Percentiles rank a stretch among this genome's conserved stretches.
These are phyloP conservation scores for Fusarium musae DNA, from an alignment of 2,329 filamentous ascomycete species.

Conservation along the genomic window DNA sequence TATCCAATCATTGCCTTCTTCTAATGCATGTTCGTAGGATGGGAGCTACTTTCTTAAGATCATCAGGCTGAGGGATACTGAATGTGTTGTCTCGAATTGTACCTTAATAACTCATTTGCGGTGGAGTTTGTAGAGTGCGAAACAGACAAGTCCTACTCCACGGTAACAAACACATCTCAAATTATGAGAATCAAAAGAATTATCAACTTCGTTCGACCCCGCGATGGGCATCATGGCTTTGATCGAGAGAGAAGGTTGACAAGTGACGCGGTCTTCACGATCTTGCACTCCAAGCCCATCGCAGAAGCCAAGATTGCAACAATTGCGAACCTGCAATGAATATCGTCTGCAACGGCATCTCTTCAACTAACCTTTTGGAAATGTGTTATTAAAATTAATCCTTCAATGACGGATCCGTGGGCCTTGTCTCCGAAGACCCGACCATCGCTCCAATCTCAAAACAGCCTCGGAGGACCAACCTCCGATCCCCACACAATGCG, in stretches of 20 bases:
- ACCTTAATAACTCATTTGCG: not conserved
- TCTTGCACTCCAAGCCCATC: not conserved
- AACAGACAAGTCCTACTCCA: not conserved
- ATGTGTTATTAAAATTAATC: not conserved
- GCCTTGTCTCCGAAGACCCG: slow-evolving; percentile 15
- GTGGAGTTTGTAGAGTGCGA: fast-evolving
- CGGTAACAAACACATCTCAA: not conserved
- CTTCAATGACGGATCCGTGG: slow-evolving; percentile 17
- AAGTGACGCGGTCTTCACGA: no score
- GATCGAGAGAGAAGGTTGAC: fast-evolving
- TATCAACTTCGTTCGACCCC: no score
- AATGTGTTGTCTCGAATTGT: not conserved
- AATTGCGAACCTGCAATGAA: no score
- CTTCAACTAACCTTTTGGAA: fast-evolving
- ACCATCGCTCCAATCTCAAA: slow-evolving; percentile 1
- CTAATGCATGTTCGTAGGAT: no score
- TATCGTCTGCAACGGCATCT: fast-evolving
- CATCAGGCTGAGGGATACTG: not conserved
- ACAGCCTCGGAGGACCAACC: slow-evolving; percentile 23
- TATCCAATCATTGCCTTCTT: not conserved
- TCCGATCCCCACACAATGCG: slow-evolving; percentile 26
- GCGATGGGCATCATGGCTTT: not conserved
- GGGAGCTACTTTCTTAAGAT: not conserved
- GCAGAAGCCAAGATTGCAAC: no score
- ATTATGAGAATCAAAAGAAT: no score